Evolutionary conservation across 371 early-diverging fungal species (phyloP).

Genomic region (Mortierella sp.): DNA sequence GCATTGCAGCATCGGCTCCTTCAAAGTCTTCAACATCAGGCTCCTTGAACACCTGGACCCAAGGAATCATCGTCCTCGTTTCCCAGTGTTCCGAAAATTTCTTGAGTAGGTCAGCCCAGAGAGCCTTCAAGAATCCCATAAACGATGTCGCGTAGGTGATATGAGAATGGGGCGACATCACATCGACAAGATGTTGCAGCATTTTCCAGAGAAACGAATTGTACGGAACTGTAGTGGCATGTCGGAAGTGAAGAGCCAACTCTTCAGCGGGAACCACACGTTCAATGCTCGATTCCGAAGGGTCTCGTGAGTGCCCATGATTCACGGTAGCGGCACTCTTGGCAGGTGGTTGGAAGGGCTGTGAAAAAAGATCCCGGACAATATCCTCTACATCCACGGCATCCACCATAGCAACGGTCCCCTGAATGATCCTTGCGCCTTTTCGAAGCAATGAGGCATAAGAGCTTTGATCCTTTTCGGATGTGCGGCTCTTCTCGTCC

Average conservation of each 20-base stretch:
- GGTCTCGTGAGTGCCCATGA: neutral
- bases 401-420: constrained; percentile 49
- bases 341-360: neutral
- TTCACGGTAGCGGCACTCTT: neutral
- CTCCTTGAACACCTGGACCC: constrained; percentile 55
- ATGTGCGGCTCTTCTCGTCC: neutral
- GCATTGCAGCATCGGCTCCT: constrained; percentile 22
- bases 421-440: constrained; percentile 47
- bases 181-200: constrained; percentile 62
- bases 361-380: constrained; percentile 18
- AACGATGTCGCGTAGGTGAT: constrained; percentile 60
- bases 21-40: neutral
- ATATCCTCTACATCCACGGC: constrained; percentile 37
- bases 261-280: constrained; percentile 48
- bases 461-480: constrained; percentile 15
- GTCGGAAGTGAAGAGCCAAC: constrained; percentile 61
- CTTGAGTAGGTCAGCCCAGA: constrained; percentile 73
- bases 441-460: constrained; percentile 36
- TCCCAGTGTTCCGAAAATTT: constrained; percentile 78
- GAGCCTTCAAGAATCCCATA: constrained; percentile 67
- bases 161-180: constrained; percentile 58
- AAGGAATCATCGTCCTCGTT: constrained; percentile 63
- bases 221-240: constrained; percentile 68
- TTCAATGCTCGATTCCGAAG: neutral
- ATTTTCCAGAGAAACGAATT: constrained; percentile 79